phyloP scores from a whole-genome alignment of 345 rosid species.

The Eucalyptus regnans region DNA sequence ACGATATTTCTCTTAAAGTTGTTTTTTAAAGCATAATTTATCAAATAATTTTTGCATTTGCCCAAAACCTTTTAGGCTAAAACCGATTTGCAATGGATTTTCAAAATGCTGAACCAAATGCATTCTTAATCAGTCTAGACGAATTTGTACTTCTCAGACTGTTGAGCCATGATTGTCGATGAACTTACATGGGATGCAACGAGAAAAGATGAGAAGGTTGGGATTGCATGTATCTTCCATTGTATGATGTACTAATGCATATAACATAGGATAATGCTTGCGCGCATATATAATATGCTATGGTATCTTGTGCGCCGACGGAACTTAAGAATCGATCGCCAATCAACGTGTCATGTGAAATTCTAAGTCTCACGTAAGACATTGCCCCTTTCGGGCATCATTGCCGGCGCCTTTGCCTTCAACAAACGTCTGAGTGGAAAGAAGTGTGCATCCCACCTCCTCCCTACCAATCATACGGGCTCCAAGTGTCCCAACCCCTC shows the following conservation, averaged over 20 bases:
- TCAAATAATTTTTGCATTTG: too few relatives aligned
- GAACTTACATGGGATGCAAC: not conserved
- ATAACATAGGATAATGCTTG: not conserved
- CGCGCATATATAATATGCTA: not conserved
- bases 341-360: not conserved
- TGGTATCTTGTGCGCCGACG: not conserved
- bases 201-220: not conserved
- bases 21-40: too few relatives aligned
- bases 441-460: not conserved
- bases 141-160: fast-evolving
- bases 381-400: not conserved
- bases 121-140: fast-evolving
- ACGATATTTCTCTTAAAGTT: too few relatives aligned
- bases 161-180: not conserved
- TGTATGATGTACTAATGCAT: too few relatives aligned
- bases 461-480: not conserved
- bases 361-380: not conserved
- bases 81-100: too few relatives aligned
- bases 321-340: not conserved
- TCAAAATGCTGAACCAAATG: fast-evolving
- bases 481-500: not conserved
- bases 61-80: too few relatives aligned
- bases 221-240: not conserved
- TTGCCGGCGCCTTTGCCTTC: not conserved
- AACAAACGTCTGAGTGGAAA: not conserved